Conservation (phyloP, 495 filamentous ascomycete species). For the Hyaloscypha finlandica region DNA sequence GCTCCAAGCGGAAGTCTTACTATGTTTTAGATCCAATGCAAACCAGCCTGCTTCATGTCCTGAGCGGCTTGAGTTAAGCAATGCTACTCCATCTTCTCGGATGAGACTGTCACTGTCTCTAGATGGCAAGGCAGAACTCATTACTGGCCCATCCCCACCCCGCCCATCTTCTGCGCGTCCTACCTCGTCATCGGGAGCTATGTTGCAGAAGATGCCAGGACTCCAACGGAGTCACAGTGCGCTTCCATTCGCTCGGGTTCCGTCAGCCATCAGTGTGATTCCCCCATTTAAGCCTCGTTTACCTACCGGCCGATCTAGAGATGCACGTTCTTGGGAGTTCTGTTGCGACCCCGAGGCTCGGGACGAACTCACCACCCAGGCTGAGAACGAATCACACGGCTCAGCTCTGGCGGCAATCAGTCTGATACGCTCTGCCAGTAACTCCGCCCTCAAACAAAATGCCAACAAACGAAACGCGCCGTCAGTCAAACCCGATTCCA, state of each 20-base stretch:
- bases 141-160: conserved; percentile 73
- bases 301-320: conserved; percentile 70
- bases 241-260: conserved; percentile 40
- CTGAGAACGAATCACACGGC: conserved; percentile 69
- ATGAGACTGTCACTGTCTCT: conserved; percentile 72
- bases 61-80: conserved; percentile 15
- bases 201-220: conserved; percentile 50
- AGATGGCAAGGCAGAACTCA: conserved; percentile 81
- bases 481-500: conserved; percentile 46
- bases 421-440: conserved; percentile 66
- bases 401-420: conserved; percentile 72
- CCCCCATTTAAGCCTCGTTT: conserved; percentile 39
- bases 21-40: conserved; percentile 16
- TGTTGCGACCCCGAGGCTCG: conserved; percentile 73
- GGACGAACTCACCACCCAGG: conserved; percentile 69
- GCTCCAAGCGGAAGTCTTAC: conserved; percentile 1
- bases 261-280: conserved; percentile 17
- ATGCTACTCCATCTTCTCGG: conserved; percentile 38
- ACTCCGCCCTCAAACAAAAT: conserved; percentile 51
- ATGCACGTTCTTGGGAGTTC: conserved; percentile 83
- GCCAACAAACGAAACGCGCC: conserved; percentile 61
- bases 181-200: conserved; percentile 26
- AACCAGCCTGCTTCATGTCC: conserved; percentile 37
- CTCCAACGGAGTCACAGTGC: conserved; percentile 66
- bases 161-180: conserved; percentile 36